Evolutionary conservation across 495 filamentous ascomycete species (phyloP).

Genomic region (Xylaria telfairii): DNA sequence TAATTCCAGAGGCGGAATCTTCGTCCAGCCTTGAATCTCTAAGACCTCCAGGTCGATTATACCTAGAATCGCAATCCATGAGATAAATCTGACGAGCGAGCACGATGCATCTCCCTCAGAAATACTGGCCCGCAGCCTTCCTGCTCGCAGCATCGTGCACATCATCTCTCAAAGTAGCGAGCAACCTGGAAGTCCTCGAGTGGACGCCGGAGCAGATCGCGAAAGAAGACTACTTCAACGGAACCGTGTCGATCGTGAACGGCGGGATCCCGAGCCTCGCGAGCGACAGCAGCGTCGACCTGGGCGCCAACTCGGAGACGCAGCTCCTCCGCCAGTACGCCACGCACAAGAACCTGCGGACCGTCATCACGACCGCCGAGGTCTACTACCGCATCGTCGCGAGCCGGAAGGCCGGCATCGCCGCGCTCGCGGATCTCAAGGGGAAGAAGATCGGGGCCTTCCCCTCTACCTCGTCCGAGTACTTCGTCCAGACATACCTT

Average conservation of each 20-base stretch:
- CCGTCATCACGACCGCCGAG: conserved; percentile 48
- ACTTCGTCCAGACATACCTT: conserved; percentile 48
- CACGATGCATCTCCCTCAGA: not conserved
- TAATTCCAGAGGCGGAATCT: no score
- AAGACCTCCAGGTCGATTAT: not conserved
- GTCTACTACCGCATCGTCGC: conserved; percentile 53
- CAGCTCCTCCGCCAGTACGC: conserved; percentile 48
- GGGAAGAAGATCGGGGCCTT: conserved; percentile 53
- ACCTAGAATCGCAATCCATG: not conserved
- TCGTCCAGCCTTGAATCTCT: no score
- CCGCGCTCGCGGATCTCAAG: conserved; percentile 43
- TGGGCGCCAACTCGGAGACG: conserved; percentile 53
- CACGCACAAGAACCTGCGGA: conserved; percentile 46
- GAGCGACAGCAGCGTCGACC: conserved; percentile 34
- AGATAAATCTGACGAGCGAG: no score
- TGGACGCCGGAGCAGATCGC: conserved; percentile 42
- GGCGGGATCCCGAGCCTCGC: conserved; percentile 42
- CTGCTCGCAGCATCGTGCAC: not conserved
- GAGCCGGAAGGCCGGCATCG: conserved; percentile 42
- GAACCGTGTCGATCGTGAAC: conserved; percentile 35
- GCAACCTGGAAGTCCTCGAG: conserved; percentile 37
- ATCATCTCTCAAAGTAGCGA: conserved; percentile 37
- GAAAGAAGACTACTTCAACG: conserved; percentile 39
- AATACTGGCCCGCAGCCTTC: not conserved
- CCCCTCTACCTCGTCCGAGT: conserved; percentile 43